Percentiles rank a stretch among this genome's conserved stretches.
Conservation (phyloP, 768 basidiomycete species). For the Auricularia cornea region DNA sequence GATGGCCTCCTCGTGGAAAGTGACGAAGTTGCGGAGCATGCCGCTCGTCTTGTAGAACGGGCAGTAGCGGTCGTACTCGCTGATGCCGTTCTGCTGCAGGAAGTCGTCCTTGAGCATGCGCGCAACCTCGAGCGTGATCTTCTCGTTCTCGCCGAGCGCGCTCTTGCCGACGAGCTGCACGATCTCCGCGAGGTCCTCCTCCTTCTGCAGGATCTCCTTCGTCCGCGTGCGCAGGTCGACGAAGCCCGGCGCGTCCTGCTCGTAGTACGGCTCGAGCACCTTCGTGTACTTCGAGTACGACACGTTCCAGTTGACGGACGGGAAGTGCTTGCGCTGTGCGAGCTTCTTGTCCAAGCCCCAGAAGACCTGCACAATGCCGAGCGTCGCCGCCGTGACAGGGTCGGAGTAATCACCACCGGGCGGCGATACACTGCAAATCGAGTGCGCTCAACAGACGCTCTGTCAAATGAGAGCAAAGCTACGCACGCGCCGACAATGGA, state of each 20-base stretch:
- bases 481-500: constrained; percentile 86
- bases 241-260: constrained; percentile 86
- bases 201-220: constrained; percentile 97
- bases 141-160: constrained; percentile 93
- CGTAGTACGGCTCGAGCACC: constrained; percentile 88
- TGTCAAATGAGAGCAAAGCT: constrained; percentile 47
- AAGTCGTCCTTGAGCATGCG: constrained; percentile 97
- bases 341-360: constrained; percentile 99
- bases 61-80: constrained; percentile 93
- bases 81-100: constrained; percentile 97
- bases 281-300: constrained; percentile 99
- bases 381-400: constrained; percentile 94
- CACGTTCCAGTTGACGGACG: constrained; percentile 99
- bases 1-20: constrained; percentile 86
- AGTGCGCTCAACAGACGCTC: too few species aligned
- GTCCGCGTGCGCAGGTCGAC: constrained; percentile 85
- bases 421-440: constrained; percentile 71
- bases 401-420: constrained; percentile 99
- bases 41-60: constrained; percentile 98
- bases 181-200: constrained; percentile 96
- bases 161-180: constrained; percentile 99
- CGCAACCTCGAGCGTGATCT: constrained; percentile 96
- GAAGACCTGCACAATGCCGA: constrained; percentile 99
- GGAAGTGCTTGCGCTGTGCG: constrained; percentile 98
- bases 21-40: constrained; percentile 92